Base-by-base conservation (phyloP, 2,329 filamentous ascomycete genomes). In the Penicillium sp. region DNA sequence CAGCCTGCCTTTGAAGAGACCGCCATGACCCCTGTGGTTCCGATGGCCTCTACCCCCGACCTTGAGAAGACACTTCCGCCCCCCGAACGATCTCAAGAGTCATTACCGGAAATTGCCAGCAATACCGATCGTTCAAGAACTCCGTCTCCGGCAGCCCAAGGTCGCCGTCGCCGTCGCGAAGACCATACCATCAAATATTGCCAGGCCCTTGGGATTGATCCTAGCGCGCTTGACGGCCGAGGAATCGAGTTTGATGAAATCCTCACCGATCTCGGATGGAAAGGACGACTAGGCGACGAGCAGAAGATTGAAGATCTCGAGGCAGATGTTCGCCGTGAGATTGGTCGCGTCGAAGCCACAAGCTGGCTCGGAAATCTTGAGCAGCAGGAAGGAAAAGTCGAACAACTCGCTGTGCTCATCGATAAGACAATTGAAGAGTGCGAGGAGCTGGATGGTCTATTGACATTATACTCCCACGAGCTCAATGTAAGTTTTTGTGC, bases 401-500 rank as follows among this genome's bases (percentile, higher is more conserved):
- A 87, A 41, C 84, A 85, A 16, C 86, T 98, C 51, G 88, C 90
- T 54, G 77, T 72, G 40, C 80, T 94, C 37, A 82, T 98, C 37
- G 90, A 98, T 58, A 75, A 82, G 47, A 85, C 88, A n/a, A 88
- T 98, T 54, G 77, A 82, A 13, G 92, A 98, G 66, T 96, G 92
- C 56, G 93, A 98, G 54, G 90, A 96, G 67, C 72, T 98, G 41
- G 92, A 98, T 60, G 93, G 93, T 42, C 73, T 98, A 26, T 71
- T 98, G 35, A 98, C 92, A 0, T 69, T 98, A 22, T 98, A 98
- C 64, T 86, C 85, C 31, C 92, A 96, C 16, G 92, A 98, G 63
- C 73, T 98, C 45, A 87, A 86, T 54, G 85, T 90, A 74, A 71
- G 83, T 64, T 17, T n/a, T 8, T 10, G 5, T 10, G 1, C 4